Evolutionary conservation across 768 basidiomycete species (phyloP).

Genomic region (Xerocomus spinulosus): DNA sequence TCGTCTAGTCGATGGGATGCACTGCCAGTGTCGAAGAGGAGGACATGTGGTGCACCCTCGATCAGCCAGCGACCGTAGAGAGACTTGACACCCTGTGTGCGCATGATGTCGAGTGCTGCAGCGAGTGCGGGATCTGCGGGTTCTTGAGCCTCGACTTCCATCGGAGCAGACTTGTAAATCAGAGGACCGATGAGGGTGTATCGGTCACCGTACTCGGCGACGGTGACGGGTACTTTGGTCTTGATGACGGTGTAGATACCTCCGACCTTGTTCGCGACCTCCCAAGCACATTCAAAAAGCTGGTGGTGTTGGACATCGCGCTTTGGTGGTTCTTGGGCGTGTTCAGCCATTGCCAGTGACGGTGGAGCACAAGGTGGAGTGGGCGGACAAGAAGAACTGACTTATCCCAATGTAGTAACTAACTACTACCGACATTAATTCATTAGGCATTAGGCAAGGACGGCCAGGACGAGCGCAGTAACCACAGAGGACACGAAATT

Average conservation of each 20-base stretch:
- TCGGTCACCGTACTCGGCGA: slow-evolving; percentile 91
- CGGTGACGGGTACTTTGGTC: slow-evolving; percentile 98
- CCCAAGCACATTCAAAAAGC: slow-evolving; percentile 96
- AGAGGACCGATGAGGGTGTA: slow-evolving; percentile 98
- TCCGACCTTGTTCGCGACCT: slow-evolving; percentile 98
- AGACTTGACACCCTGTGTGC: slow-evolving; percentile 83
- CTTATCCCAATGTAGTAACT: slow-evolving; percentile 23
- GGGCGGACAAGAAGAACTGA: slow-evolving; percentile 10
- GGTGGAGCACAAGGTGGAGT: background rate
- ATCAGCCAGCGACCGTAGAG: slow-evolving; percentile 98
- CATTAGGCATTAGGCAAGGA: slow-evolving; percentile 33
- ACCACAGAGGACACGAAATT: slow-evolving; percentile 42
- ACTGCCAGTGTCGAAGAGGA: slow-evolving; percentile 93
- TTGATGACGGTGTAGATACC: slow-evolving; percentile 99
- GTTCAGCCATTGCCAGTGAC: slow-evolving; percentile 20
- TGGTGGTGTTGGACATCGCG: slow-evolving; percentile 77
- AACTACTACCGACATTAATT: background rate
- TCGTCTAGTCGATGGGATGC: slow-evolving; percentile 88
- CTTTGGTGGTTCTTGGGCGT: slow-evolving; percentile 24
- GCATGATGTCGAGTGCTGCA: slow-evolving; percentile 77
- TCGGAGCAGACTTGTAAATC: slow-evolving; percentile 95
- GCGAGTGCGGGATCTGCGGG: slow-evolving; percentile 77
- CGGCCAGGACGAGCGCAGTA: slow-evolving; percentile 35
- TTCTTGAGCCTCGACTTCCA: slow-evolving; percentile 96
- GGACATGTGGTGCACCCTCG: slow-evolving; percentile 91